Percentiles rank a stretch among this genome's conserved stretches.
These are phyloP conservation scores for Hypomyces perniciosus DNA, from an alignment of 2,329 filamentous ascomycete genomes.

Conservation along the genomic window DNA sequence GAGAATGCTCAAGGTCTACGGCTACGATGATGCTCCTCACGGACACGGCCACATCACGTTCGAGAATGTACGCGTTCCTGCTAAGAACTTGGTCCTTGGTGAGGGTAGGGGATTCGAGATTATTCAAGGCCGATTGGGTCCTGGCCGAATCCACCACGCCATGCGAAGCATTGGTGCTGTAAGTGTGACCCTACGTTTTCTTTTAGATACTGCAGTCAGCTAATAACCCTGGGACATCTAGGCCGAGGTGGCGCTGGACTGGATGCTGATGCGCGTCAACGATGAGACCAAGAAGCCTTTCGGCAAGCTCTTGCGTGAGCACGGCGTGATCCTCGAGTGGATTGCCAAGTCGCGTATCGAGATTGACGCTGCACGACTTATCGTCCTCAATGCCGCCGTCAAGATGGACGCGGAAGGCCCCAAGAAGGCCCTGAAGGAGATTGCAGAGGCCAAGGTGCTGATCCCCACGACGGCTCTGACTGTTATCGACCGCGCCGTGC, in stretches of 20 bases:
- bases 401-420: constrained; percentile 87
- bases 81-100: constrained; percentile 78
- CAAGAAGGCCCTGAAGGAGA: constrained; percentile 86
- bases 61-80: constrained; percentile 82
- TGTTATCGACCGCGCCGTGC: constrained; percentile 90
- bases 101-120: constrained; percentile 96
- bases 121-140: constrained; percentile 92
- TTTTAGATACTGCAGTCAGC: background rate
- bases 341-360: constrained; percentile 88
- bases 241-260: constrained; percentile 87
- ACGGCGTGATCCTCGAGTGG: constrained; percentile 93
- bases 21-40: constrained; percentile 97
- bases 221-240: constrained; percentile 19
- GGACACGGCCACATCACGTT: constrained; percentile 93
- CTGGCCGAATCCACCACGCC: constrained; percentile 93
- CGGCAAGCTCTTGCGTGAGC: constrained; percentile 76
- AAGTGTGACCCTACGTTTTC: constrained; percentile 24
- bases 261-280: constrained; percentile 91
- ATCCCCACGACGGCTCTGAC: constrained; percentile 75
- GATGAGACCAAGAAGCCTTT: constrained; percentile 88
- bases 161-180: constrained; percentile 90
- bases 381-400: constrained; percentile 90
- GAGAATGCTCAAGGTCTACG: constrained; percentile 89
- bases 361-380: constrained; percentile 83
- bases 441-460: constrained; percentile 90